Evolutionary conservation across 441 rosid species (phyloP).

Genomic region (Erysimum pusillum): DNA sequence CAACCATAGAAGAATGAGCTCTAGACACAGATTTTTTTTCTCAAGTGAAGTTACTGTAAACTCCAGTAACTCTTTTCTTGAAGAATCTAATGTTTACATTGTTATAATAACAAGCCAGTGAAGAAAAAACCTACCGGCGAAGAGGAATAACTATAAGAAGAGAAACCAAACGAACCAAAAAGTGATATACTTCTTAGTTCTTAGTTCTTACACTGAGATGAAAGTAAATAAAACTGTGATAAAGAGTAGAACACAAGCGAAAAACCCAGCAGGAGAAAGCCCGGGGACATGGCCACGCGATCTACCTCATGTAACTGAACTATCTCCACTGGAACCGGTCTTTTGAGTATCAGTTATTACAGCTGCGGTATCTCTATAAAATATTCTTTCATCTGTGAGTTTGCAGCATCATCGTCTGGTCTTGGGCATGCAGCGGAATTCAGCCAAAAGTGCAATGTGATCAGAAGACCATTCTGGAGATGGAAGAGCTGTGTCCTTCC

Average conservation of each 20-base stretch:
- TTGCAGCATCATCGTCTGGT: slow-evolving; percentile 69
- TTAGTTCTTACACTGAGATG: slow-evolving; percentile 36
- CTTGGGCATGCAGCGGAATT: slow-evolving; percentile 86
- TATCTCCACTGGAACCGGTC: slow-evolving; percentile 26
- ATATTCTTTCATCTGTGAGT: slow-evolving; percentile 25
- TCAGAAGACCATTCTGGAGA: slow-evolving; percentile 97
- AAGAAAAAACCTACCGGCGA: slow-evolving; percentile 35
- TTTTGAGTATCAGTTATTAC: slow-evolving; percentile 11
- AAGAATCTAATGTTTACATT: slow-evolving; percentile 34
- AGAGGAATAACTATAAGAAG: slow-evolving; percentile 36
- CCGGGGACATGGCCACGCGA: slow-evolving; percentile 22
- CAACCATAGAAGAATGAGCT: slow-evolving; percentile 5
- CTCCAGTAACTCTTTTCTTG: slow-evolving; percentile 37
- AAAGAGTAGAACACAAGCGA: slow-evolving; percentile 13
- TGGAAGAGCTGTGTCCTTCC: slow-evolving; percentile 95
- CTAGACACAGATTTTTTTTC: neutral
- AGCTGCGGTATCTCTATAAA: slow-evolving; percentile 22
- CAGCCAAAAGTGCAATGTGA: slow-evolving; percentile 89
- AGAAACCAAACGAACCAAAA: slow-evolving; percentile 21
- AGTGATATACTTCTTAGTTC: slow-evolving; percentile 18
- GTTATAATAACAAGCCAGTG: slow-evolving; percentile 36
- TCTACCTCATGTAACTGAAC: slow-evolving; percentile 32
- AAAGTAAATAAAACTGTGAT: slow-evolving; percentile 33
- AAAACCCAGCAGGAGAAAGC: slow-evolving; percentile 24
- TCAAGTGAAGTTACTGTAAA: slow-evolving; percentile 23